Evolutionary conservation across 352 stramenopile genomes (phyloP), one percentile per base, ranked within the genome.

Genomic region (Phytopythium cucurbitacearum): DNA sequence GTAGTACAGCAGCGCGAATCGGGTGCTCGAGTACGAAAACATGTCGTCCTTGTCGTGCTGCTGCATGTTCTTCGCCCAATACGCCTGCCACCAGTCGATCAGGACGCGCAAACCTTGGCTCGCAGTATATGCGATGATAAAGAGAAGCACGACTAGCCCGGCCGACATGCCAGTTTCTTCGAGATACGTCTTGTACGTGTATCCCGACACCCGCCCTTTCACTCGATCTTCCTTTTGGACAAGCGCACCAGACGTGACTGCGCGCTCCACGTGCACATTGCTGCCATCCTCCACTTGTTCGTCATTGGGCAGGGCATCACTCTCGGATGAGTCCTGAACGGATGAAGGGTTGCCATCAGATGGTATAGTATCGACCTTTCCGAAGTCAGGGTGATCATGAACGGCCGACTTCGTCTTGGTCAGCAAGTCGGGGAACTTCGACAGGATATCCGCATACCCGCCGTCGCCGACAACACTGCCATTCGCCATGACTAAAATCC

Each of bases 401-500:
- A 37, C 42, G 10, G 36, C 9, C 7, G 34, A 13, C 10, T 51
- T 11, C 6, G 40, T 8, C 7, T 56, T 48, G 35, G 58, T 47
- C 47, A 35, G 5, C 39, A 77, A 50, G 36, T 65, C 11, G 4
- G 59, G 41, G 35, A 76, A 67, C 15, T 36, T 59, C 6, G 42
- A 63, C 34, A 76, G 62, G 7, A 97, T 61, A 4, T 90, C 78
- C 2, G 69, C 33, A 62, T 76, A 96, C 9, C 63, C 73, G 1
- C 90, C 91, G 38, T 83, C 57, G 51, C 95, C 88, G 10, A 68
- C 71, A 34, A 97, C 72, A 7, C 48, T 40, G 7, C 89, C 89
- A 39, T 94, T 58, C 8, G 71, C 46, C 13, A 98, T 43, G 5
- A 89, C 69, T 0, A 89, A 1, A 2, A 92, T 60, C 7, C 44